Conservation (phyloP, 305 asterid species). For the Fraxinus paxiana region DNA sequence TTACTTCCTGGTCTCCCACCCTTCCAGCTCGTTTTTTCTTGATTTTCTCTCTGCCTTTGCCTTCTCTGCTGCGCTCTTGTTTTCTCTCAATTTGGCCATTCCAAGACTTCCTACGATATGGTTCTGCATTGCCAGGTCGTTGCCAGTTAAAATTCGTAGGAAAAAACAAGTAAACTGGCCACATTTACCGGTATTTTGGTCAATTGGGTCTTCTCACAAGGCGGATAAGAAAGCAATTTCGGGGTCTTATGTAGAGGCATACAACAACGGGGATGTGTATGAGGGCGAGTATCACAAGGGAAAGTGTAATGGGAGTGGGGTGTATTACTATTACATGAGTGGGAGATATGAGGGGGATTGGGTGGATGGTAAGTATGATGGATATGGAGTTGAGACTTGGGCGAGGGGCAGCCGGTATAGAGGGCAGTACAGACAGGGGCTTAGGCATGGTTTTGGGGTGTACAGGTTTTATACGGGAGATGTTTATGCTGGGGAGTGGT, state of each 20-base stretch:
- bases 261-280: constrained; percentile 85
- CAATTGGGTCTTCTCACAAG: constrained; percentile 69
- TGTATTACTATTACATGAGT: constrained; percentile 91
- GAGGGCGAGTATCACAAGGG: constrained; percentile 97
- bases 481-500: constrained; percentile 95
- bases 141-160: constrained; percentile 58
- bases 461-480: constrained; percentile 90
- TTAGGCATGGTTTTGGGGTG: constrained; percentile 89
- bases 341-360: constrained; percentile 94
- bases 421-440: constrained; percentile 87
- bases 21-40: constrained; percentile 76
- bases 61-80: constrained; percentile 74
- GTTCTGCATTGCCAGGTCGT: constrained; percentile 60
- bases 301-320: constrained; percentile 87
- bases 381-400: constrained; percentile 91
- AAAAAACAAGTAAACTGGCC: constrained; percentile 43
- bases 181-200: constrained; percentile 85
- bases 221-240: constrained; percentile 56
- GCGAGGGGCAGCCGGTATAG: constrained; percentile 82
- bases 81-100: constrained; percentile 79
- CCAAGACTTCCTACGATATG: constrained; percentile 84
- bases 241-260: constrained; percentile 83
- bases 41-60: constrained; percentile 89
- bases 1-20: constrained; percentile 79
- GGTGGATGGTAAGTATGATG: constrained; percentile 91